Evolutionary conservation across 306 rosid species (phyloP).

Genomic region (Inga laurina): DNA sequence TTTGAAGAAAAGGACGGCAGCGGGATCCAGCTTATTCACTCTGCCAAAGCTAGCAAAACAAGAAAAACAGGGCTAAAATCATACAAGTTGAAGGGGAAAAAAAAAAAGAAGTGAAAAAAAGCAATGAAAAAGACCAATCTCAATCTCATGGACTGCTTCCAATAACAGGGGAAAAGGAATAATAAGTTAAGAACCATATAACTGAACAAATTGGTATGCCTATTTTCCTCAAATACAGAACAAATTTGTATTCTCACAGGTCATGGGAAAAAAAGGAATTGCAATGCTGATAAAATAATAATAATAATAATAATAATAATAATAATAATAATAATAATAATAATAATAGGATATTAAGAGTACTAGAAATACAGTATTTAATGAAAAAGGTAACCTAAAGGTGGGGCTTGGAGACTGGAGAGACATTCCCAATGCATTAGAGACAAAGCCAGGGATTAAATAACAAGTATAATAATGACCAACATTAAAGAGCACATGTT

Average conservation of each 20-base stretch:
- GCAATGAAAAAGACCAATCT: background rate
- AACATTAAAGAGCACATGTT: conserved; percentile 7
- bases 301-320: background rate
- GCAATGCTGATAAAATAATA: background rate
- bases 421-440: conserved; percentile 35
- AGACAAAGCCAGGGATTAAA: conserved; percentile 5
- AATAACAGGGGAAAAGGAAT: background rate
- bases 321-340: background rate
- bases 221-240: background rate
- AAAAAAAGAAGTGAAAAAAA: background rate
- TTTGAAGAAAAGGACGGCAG: too few species aligned
- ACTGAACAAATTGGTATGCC: background rate
- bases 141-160: background rate
- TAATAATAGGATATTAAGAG: background rate
- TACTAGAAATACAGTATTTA: background rate
- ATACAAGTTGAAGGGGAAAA: background rate
- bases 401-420: conserved; percentile 26
- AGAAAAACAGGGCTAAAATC: background rate
- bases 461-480: conserved; percentile 6
- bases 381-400: conserved; percentile 8
- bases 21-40: conserved; percentile 7
- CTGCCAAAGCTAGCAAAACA: background rate
- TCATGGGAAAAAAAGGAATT: background rate
- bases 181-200: background rate
- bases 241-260: background rate